phyloP scores from a whole-genome alignment of 805 yeast genomes.

The Metschnikowia aberdeeniae region DNA sequence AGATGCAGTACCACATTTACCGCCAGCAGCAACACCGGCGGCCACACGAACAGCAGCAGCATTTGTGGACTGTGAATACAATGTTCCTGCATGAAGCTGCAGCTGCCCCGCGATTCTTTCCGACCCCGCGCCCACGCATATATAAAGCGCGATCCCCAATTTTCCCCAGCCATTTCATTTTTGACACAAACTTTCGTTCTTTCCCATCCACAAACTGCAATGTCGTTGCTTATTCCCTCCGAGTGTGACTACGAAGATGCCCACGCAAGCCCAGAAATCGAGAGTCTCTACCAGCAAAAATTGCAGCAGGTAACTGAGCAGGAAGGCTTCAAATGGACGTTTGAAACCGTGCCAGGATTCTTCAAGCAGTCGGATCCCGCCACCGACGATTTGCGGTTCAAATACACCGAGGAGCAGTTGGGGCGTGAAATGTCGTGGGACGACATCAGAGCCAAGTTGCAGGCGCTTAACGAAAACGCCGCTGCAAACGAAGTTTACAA shows the following conservation, averaged over 20 bases:
- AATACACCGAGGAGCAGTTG: slow-evolving; percentile 39
- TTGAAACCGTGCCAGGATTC: slow-evolving; percentile 47
- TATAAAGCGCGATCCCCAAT: not conserved
- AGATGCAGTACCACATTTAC: too few species aligned
- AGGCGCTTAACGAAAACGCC: slow-evolving; percentile 33
- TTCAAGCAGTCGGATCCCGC: slow-evolving; percentile 43
- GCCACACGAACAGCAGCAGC: too few species aligned
- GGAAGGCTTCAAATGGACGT: slow-evolving; percentile 31
- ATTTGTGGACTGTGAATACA: too few species aligned
- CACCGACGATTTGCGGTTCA: slow-evolving; percentile 47
- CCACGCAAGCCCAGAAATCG: slow-evolving; percentile 15
- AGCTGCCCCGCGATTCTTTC: not conserved
- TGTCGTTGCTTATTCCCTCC: slow-evolving; percentile 25
- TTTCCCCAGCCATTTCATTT: not conserved
- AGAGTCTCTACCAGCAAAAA: slow-evolving; percentile 7
- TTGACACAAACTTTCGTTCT: too few species aligned
- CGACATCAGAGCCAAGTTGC: slow-evolving; percentile 28
- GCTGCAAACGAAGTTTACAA: slow-evolving; percentile 41
- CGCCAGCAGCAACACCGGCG: too few species aligned
- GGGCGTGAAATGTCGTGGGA: slow-evolving; percentile 45
- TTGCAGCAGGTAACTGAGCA: slow-evolving; percentile 5
- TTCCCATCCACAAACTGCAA: not conserved
- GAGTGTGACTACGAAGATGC: slow-evolving; percentile 25
- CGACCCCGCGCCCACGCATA: not conserved
- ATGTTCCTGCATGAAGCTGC: not conserved